Evolutionary conservation across 1,284 basidiomycete species (phyloP), one percentile per base, ranked within the genome.

Genomic region (Trametes versicolor): DNA sequence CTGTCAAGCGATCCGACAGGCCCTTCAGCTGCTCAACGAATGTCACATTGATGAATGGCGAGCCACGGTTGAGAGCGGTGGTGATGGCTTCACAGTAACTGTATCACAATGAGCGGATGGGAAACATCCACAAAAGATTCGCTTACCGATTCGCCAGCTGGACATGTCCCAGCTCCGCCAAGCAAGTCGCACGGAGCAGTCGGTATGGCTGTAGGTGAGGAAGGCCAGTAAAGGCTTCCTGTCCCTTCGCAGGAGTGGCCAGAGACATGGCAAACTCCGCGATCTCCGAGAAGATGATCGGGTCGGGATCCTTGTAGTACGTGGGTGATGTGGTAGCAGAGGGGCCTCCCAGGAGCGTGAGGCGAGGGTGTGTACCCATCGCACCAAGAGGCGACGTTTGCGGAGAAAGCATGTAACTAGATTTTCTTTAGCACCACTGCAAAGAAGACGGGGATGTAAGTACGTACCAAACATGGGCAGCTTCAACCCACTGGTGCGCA

Each of bases 61-160:
- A 93, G 23, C 81, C 78, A 61, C 90, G 89, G 57, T 77, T 81
- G 65, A 96, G 78, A 21, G 88, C 87, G 13, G 86, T 82, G 13
- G 90, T 87, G 68, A 99, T 93, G 2, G 97, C 95, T 66, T 99
- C 95, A 77, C 96, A 98, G 76, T 99, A 99, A 73, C 95, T 97
- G 59, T 29, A 52, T 10, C 8, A 19, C 21, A 4, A 45, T 37
- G 8, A 57, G 41, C 15, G n/a, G 5, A 43, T 39, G 15, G 10
- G 19, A 17, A 27, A 27, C 56, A n/a, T 15, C 23, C 36, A 21
- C 34, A 63, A 37, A 56, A 37, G 23, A 36, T 19, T 15, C 25
- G 75, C 81, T 59, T 69, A 95, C 93, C 88, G 86, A 70, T 87
- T 90, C 7, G 95, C 94, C 48, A 84, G 74, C 57, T 90, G 85